Evolutionary conservation across 352 stramenopile genomes (phyloP).

Genomic region (Phytophthora hybrid): DNA sequence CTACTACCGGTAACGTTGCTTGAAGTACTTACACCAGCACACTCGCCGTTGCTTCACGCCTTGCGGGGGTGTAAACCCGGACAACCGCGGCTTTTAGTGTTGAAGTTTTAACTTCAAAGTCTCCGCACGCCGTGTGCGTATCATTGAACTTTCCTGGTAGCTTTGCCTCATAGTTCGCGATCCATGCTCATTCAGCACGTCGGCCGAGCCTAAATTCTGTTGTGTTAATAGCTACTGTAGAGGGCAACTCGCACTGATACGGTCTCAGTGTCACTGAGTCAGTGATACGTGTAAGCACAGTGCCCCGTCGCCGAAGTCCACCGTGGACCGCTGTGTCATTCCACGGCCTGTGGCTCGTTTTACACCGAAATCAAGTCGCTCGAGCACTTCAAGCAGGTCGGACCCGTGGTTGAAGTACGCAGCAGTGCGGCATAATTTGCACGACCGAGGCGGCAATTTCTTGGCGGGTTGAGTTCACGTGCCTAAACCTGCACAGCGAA

Average conservation of each 20-base stretch:
- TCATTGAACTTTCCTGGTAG: constrained; percentile 35
- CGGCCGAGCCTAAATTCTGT: neutral
- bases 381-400: constrained; percentile 17
- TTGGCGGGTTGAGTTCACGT: neutral
- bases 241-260: neutral
- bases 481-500: no score
- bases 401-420: constrained; percentile 13
- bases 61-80: neutral
- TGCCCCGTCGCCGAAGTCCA: neutral
- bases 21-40: no score
- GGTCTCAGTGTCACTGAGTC: no score
- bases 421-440: neutral
- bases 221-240: neutral
- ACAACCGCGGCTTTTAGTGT: neutral
- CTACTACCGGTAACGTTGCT: no score
- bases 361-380: constrained; percentile 5
- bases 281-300: no score
- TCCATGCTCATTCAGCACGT: constrained; percentile 9
- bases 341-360: neutral
- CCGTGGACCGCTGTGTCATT: neutral
- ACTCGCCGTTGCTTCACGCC: neutral
- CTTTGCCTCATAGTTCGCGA: constrained; percentile 15
- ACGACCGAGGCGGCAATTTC: neutral
- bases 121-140: constrained; percentile 20
- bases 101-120: constrained; percentile 23